Percentiles rank a stretch among this genome's conserved stretches.
Conservation (phyloP, 2,329 filamentous ascomycete species). For the Alternaria longipes region DNA sequence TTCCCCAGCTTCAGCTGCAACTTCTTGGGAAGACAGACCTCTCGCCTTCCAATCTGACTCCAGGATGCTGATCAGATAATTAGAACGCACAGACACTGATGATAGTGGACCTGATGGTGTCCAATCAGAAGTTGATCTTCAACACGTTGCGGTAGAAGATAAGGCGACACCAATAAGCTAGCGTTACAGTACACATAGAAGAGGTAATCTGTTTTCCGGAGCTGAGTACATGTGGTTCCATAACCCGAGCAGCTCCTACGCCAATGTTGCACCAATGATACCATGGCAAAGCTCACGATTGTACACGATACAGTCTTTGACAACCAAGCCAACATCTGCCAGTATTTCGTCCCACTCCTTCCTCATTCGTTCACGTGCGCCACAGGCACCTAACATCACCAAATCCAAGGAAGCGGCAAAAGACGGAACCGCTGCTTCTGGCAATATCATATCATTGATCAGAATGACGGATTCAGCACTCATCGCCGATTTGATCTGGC, state of each 20-base stretch:
- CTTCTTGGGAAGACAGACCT: background rate
- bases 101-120: background rate
- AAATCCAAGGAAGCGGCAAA: background rate
- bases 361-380: background rate
- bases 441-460: background rate
- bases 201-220: background rate
- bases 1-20: background rate
- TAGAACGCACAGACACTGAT: background rate
- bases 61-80: background rate
- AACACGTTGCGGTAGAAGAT: background rate
- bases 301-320: background rate
- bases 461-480: background rate
- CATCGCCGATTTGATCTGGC: background rate
- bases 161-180: background rate
- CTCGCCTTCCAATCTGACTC: background rate
- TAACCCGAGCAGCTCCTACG: background rate
- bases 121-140: background rate
- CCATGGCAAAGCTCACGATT: background rate
- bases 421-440: background rate
- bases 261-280: background rate
- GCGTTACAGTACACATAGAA: background rate
- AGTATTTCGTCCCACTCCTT: background rate
- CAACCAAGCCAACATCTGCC: background rate
- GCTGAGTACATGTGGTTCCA: background rate
- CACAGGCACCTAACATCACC: background rate